Evolutionary conservation across 495 filamentous ascomycete species (phyloP).

Genomic region (Acidomyces sp.): DNA sequence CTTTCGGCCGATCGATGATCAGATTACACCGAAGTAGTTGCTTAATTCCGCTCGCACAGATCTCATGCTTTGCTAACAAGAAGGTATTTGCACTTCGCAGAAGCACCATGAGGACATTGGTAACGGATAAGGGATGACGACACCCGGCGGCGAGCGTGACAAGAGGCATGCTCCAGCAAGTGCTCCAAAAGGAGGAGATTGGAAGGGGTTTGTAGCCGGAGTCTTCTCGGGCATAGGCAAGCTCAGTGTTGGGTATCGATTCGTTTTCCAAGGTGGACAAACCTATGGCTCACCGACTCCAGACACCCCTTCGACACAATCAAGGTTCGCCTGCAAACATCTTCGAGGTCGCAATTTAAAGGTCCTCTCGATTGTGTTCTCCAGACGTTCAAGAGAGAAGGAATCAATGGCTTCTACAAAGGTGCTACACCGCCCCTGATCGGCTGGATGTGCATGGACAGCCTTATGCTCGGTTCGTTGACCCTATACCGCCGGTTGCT

Average conservation of each 20-base stretch:
- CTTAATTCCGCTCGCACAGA: too few relatives aligned
- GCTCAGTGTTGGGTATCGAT: constrained; percentile 50
- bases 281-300: not conserved
- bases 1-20: too few relatives aligned
- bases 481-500: constrained; percentile 77
- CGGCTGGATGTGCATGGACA: constrained; percentile 99
- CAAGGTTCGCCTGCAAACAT: constrained; percentile 93
- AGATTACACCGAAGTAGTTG: too few relatives aligned
- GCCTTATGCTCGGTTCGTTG: constrained; percentile 82
- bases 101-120: too few relatives aligned
- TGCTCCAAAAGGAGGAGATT: constrained; percentile 32
- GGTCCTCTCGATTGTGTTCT: constrained; percentile 79
- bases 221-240: constrained; percentile 90
- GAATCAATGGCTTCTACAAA: constrained; percentile 70
- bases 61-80: too few relatives aligned
- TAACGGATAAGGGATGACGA: too few relatives aligned
- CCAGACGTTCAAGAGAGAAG: constrained; percentile 69
- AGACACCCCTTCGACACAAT: constrained; percentile 84
- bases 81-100: too few relatives aligned
- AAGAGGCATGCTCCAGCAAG: not conserved
- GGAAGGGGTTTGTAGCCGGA: constrained; percentile 90
- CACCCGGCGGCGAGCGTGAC: too few relatives aligned
- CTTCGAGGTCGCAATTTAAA: constrained; percentile 56
- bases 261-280: not conserved
- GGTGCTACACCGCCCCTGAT: constrained; percentile 80